Evolutionary conservation across 176 grass and related monocot genomes (phyloP).

Genomic region (Raddia guianensis): DNA sequence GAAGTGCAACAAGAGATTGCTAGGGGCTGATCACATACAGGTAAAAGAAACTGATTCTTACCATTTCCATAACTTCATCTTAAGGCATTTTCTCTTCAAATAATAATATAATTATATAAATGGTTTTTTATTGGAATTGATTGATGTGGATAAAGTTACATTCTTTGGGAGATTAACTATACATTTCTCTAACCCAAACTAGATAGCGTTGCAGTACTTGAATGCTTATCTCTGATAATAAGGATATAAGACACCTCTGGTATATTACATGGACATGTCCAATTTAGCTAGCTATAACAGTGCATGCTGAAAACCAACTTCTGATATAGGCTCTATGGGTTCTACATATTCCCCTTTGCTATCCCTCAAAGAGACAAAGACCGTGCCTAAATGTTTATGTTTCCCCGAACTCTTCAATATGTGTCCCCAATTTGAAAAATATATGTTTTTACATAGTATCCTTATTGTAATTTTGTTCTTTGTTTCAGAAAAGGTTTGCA

Average conservation of each 20-base stretch:
- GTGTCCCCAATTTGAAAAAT: constrained; percentile 14
- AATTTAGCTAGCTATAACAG: not conserved
- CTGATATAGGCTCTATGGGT: not conserved
- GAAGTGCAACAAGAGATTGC: constrained; percentile 97
- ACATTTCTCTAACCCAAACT: constrained; percentile 29
- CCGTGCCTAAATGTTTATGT: not conserved
- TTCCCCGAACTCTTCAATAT: not conserved
- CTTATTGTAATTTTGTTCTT: constrained; percentile 11
- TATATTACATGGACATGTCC: constrained; percentile 15
- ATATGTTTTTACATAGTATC: constrained; percentile 16
- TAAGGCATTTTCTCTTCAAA: constrained; percentile 17
- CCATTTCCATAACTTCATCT: constrained; percentile 21
- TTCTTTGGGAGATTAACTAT: constrained; percentile 1
- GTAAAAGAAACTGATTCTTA: constrained; percentile 40
- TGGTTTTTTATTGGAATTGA: constrained; percentile 2
- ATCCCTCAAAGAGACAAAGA: not conserved
- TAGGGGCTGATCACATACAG: constrained; percentile 99
- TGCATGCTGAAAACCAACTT: constrained; percentile 11
- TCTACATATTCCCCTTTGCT: constrained; percentile 7
- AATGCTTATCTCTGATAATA: constrained; percentile 24
- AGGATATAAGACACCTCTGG: constrained; percentile 3
- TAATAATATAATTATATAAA: not conserved
- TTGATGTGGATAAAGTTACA: not conserved
- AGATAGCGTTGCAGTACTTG: not conserved
- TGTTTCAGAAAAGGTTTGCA: constrained; percentile 10